A percentile compares a stretch with the other conserved stretches of the same genome.
Conservation (phyloP, 1,284 basidiomycete genomes). For the Naganishia sp. region DNA sequence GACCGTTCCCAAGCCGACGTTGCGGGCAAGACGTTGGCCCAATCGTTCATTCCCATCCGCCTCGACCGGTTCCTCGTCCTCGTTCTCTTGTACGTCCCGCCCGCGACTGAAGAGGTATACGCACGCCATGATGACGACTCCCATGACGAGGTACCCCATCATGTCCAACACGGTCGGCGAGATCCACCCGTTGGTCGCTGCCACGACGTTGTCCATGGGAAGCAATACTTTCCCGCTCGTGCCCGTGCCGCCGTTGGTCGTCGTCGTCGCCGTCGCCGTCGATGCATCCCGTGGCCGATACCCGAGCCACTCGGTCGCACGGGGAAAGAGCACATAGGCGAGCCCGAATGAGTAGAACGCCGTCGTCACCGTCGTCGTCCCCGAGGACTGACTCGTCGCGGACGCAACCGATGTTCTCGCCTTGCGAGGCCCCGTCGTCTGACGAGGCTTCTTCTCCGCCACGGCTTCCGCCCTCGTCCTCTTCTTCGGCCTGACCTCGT, state of each 20-base stretch:
- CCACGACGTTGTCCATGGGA: not conserved
- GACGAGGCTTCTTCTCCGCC: not conserved
- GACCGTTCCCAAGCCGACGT: constrained; percentile 16
- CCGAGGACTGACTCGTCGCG: constrained; percentile 6
- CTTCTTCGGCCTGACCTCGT: constrained; percentile 28
- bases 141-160: not conserved
- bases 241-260: not conserved
- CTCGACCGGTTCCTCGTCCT: constrained; percentile 1
- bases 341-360: constrained; percentile 33
- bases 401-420: constrained; percentile 8
- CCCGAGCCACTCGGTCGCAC: constrained; percentile 26
- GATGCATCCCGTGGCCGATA: not conserved
- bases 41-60: not conserved
- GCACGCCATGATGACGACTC: constrained; percentile 6
- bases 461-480: constrained; percentile 1
- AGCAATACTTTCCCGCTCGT: constrained; percentile 2
- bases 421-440: not conserved
- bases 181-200: not conserved
- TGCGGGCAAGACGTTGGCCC: not conserved
- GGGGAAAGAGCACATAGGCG: constrained; percentile 33
- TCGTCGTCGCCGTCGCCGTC: not conserved
- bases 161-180: not conserved
- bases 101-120: not conserved
- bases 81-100: not conserved
- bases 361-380: constrained; percentile 10